Evolutionary conservation across 176 grass and related monocot genomes (phyloP), one percentile per base, ranked within the genome.

Genomic region (Raddia distichophylla): DNA sequence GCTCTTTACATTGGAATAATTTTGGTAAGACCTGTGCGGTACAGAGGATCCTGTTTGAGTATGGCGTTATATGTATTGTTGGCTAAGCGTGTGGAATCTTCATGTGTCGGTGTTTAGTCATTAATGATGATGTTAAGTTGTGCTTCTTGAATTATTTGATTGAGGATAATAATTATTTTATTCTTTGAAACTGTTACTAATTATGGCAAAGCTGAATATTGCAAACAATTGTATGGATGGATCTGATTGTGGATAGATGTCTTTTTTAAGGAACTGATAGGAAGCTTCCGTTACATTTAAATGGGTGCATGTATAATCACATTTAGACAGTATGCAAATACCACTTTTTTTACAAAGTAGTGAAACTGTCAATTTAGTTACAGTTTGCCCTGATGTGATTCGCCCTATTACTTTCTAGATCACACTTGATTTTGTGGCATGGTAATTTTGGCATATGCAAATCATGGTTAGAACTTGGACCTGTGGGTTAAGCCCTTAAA

Each of bases 311-410:
- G 42, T 32, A 2, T 52, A 42, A 1, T 14, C 51, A 46, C 10
- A 14, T 61, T 35, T 78, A 45, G 52, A 80, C 35, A 2, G 32
- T 46, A 35, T 79, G 67, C 34, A 37, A 18, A 6, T 79, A 22
- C 40, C 22, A 15, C 35, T 51, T 1, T 16, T 88, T 64, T 83
- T 11, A 3, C 14, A 1, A 62, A 55, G 7, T 56, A 69, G 0
- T 10, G 18, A 55, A 65, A 44, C 15, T 69, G 2, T 17, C 4
- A 22, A 13, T 64, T 70, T 3, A 76, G 3, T 65, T 64, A 32
- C 17, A 32, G 3, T 62, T 69, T 67, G 45, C 56, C 51, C 80
- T 79, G 5, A 45, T 85, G 15, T 60, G 20, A 60, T 47, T 69
- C 44, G 16, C 6, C 16, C 53, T 75, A 10, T 32, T 62, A 56